Percentiles rank a stretch among this genome's conserved stretches.
Conservation (phyloP, 2,329 filamentous ascomycete genomes). For the Elsinoe australis region DNA sequence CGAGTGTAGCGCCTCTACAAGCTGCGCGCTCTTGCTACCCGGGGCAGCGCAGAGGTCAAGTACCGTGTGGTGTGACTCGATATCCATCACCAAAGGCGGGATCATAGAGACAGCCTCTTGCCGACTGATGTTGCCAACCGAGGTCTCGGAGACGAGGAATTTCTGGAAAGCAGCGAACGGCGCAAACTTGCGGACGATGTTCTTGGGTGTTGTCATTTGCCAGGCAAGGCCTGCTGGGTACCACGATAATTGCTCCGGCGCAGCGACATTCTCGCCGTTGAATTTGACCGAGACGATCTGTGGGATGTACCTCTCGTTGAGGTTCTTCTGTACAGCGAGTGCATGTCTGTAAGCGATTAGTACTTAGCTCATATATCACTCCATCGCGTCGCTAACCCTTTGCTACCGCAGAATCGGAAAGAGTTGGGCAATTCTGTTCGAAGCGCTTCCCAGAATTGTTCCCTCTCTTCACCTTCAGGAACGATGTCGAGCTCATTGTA, state of each 20-base stretch:
- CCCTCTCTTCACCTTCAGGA: constrained; percentile 62
- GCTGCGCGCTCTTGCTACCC: constrained; percentile 91
- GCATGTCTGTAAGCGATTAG: constrained; percentile 57
- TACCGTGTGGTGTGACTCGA: constrained; percentile 84
- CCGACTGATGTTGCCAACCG: constrained; percentile 92
- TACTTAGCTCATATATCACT: not conserved
- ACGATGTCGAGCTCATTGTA: constrained; percentile 74
- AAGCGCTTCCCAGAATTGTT: constrained; percentile 76
- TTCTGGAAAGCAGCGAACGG: constrained; percentile 95
- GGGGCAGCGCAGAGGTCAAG: constrained; percentile 94
- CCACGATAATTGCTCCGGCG: constrained; percentile 77
- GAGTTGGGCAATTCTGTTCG: constrained; percentile 87
- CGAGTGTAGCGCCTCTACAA: constrained; percentile 87
- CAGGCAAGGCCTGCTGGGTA: constrained; percentile 93
- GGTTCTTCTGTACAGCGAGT: constrained; percentile 79
- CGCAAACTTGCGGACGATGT: constrained; percentile 84
- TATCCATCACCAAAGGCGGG: constrained; percentile 83
- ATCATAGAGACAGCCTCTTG: constrained; percentile 99
- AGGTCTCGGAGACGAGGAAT: constrained; percentile 94
- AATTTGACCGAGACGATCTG: constrained; percentile 77
- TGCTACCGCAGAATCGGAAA: constrained; percentile 94
- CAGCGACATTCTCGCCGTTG: constrained; percentile 73
- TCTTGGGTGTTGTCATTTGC: constrained; percentile 97
- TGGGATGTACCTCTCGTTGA: constrained; percentile 83
- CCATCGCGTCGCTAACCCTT: constrained; percentile 68